A percentile compares a stretch with the other conserved stretches of the same genome.
phyloP scores from a whole-genome alignment of 331 rosid genomes.

The Saraca asoca region DNA sequence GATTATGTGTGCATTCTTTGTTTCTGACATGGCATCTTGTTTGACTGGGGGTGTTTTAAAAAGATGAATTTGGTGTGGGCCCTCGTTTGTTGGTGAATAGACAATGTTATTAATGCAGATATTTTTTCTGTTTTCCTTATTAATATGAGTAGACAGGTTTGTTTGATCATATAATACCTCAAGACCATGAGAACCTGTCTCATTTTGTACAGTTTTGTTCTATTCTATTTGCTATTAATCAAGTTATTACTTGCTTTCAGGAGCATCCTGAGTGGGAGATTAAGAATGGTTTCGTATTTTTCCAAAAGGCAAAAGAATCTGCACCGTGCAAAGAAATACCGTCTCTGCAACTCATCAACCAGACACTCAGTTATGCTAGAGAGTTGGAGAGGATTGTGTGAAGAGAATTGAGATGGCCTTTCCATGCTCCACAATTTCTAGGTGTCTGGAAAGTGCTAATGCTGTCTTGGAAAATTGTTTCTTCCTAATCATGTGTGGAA shows the following conservation, averaged over 20 bases:
- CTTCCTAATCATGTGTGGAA: conserved; percentile 22
- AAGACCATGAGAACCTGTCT: not conserved
- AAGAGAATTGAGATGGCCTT: conserved; percentile 29
- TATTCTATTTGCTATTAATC: not conserved
- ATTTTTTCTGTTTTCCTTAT: not conserved
- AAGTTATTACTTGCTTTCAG: conserved; percentile 46
- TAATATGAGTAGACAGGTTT: not conserved
- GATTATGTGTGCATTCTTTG: not conserved
- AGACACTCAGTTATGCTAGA: conserved; percentile 96
- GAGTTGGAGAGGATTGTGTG: conserved; percentile 99
- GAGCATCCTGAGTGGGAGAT: conserved; percentile 96
- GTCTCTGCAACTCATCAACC: conserved; percentile 94
- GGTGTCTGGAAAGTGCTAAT: conserved; percentile 20
- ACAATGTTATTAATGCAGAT: not conserved
- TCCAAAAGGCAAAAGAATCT: conserved; percentile 89
- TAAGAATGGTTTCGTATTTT: conserved; percentile 55
- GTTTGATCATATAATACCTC: not conserved
- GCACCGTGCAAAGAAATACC: conserved; percentile 98
- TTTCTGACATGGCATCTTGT: not conserved
- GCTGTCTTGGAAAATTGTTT: conserved; percentile 27
- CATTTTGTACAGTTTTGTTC: not conserved
- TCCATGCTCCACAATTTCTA: conserved; percentile 13
- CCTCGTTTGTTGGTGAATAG: not conserved
- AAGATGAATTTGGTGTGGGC: not conserved
- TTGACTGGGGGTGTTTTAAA: not conserved